Evolutionary conservation across 164 flowering plant species (phyloP).

Genomic region (Berberis vulgaris): DNA sequence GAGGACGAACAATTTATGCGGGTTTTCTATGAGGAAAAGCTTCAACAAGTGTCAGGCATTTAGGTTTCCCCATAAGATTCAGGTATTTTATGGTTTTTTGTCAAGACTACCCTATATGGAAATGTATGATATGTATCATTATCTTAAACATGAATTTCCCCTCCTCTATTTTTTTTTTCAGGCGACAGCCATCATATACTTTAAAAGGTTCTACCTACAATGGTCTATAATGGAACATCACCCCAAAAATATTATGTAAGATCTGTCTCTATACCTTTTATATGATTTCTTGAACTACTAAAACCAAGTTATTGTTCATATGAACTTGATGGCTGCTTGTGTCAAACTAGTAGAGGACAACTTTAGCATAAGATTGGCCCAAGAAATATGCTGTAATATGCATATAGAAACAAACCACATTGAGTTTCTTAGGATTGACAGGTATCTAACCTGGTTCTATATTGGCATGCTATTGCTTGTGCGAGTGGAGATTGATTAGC

Average conservation of each 20-base stretch:
- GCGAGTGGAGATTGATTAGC: too few relatives aligned
- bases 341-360: too few relatives aligned
- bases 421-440: too few relatives aligned
- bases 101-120: background rate
- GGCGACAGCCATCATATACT: conserved; percentile 91
- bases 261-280: background rate
- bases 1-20: conserved; percentile 82
- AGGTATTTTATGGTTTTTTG: conserved; percentile 30
- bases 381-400: too few relatives aligned
- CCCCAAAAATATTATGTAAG: conserved; percentile 90
- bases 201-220: conserved; percentile 88
- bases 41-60: conserved; percentile 95
- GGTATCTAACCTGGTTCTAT: too few relatives aligned
- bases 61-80: conserved; percentile 88
- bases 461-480: too few relatives aligned
- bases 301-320: background rate
- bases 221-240: conserved; percentile 99
- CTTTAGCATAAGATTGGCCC: too few relatives aligned
- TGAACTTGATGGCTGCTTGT: too few relatives aligned
- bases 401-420: too few relatives aligned
- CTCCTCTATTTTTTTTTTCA: conserved; percentile 27
- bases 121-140: background rate
- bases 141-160: background rate
- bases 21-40: conserved; percentile 80
- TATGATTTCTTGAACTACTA: background rate